These are phyloP conservation scores for Cercophora sp. DNA, from an alignment of 495 filamentous ascomycete genomes.

Conservation along the genomic window DNA sequence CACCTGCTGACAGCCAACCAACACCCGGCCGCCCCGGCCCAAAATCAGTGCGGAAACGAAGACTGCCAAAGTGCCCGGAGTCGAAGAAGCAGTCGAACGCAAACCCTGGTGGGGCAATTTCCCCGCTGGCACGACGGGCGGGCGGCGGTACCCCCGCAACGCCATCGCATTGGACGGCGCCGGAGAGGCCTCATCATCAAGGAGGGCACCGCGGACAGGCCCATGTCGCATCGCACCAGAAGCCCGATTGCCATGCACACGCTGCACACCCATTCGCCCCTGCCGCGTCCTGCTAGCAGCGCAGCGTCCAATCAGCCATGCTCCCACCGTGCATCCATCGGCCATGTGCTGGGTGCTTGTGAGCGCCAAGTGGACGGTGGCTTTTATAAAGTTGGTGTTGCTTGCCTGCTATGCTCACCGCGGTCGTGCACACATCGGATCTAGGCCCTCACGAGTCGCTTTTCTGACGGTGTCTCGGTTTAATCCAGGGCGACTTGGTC, in stretches of 20 bases:
- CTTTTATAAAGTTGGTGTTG: not conserved
- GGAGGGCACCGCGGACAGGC: conserved; percentile 8
- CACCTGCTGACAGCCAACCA: not conserved
- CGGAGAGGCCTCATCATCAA: not conserved
- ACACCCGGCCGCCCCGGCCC: not conserved
- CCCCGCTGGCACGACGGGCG: not conserved
- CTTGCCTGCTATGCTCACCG: not conserved
- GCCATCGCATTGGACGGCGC: conserved; percentile 8
- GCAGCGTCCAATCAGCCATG: not conserved
- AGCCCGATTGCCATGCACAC: not conserved
- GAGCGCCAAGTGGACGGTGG: not conserved
- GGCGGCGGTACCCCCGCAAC: not conserved
- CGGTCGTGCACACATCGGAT: not conserved
- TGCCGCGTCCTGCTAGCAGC: not conserved
- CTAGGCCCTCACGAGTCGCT: not conserved
- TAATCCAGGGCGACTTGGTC: no score
- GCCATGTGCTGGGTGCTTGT: not conserved
- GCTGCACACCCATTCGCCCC: conserved; percentile 3
- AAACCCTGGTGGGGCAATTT: conserved; percentile 4
- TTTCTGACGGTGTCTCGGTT: not conserved
- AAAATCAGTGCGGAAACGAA: not conserved
- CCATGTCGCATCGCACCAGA: conserved; percentile 12
- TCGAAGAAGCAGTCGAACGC: no score
- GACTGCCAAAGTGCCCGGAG: not conserved
- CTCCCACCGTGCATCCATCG: not conserved